These are phyloP conservation scores for Suhomyces faveliae DNA, from an alignment of 805 yeast genomes.

Conservation along the genomic window DNA sequence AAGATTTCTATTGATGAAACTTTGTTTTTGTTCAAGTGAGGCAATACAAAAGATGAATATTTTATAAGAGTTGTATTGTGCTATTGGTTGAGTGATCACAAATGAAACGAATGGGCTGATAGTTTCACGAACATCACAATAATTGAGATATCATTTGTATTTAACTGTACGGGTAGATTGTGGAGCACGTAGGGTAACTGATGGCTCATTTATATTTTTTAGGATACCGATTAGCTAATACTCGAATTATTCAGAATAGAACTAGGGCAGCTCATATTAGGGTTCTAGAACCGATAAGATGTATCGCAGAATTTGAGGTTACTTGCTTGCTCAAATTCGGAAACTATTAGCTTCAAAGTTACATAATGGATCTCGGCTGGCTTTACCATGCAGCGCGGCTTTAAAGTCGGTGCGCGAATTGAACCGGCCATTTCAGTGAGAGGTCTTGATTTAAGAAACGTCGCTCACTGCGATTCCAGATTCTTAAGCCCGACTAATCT, in stretches of 20 bases:
- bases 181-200: too few relatives aligned
- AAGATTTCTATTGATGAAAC: background rate
- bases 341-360: background rate
- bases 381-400: background rate
- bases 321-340: background rate
- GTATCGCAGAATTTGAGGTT: background rate
- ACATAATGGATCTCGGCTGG: background rate
- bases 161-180: too few relatives aligned
- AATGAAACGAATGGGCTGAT: background rate
- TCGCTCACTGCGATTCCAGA: background rate
- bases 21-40: background rate
- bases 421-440: background rate
- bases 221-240: too few relatives aligned
- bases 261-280: background rate
- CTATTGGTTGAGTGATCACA: background rate
- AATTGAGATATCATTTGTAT: too few relatives aligned
- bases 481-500: background rate
- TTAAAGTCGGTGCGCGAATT: background rate
- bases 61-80: background rate
- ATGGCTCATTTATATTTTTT: too few relatives aligned
- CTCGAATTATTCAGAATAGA: too few relatives aligned
- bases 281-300: background rate
- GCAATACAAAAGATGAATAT: too few relatives aligned
- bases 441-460: background rate
- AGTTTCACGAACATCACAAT: background rate